Evolutionary conservation across 805 yeast species (phyloP), one percentile per base, ranked within the genome.

Genomic region (Kurtzmaniella fragi): DNA sequence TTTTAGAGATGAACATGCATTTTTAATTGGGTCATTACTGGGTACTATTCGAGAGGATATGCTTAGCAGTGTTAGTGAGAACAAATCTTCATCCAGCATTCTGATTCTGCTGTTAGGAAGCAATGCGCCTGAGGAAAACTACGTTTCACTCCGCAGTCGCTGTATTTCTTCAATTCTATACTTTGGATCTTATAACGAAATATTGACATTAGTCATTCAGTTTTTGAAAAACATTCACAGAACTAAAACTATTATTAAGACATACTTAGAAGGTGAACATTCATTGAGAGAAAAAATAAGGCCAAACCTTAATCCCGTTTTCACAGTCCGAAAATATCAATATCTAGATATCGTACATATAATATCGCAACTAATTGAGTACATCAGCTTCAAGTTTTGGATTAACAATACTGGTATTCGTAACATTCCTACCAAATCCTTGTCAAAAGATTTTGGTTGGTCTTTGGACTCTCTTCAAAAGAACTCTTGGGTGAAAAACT

Each of bases 31-130:
- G 11, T 49, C 62, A 6, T 44, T 60, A 27, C 48, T 62, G 2
- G 28, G 41, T 14, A 43, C 45, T 32, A 42, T 55, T 15, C 48
- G 62, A 3, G 40, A 46, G 15, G 64, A 57, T 28, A 49, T 60
- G 17, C 52, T 50, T 30, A 42, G 30, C 11, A 36, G 39, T 36
- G 39, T 36, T 3, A 20, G 25, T 8, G 25, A 20, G 8, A 20
- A 20, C 8, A 20, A 20, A 8, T 20, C 25, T 20, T 20, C 25
- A 20, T 20, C 25, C 5, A 20, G 25, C 8, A 8, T 20, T 20
- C 25, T 20, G 25, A 20, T 20, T 20, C 25, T 20, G 25, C 25
- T 20, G 25, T 20, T 20, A 8, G 25, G 25, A 20, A 20, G 8
- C 8, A 40, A 13, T 48, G 54, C 5, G 59, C 60, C 7, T 52